These are phyloP conservation scores for Trichoderma brevicompactum DNA, from an alignment of 2,329 filamentous ascomycete species.

Conservation along the genomic window DNA sequence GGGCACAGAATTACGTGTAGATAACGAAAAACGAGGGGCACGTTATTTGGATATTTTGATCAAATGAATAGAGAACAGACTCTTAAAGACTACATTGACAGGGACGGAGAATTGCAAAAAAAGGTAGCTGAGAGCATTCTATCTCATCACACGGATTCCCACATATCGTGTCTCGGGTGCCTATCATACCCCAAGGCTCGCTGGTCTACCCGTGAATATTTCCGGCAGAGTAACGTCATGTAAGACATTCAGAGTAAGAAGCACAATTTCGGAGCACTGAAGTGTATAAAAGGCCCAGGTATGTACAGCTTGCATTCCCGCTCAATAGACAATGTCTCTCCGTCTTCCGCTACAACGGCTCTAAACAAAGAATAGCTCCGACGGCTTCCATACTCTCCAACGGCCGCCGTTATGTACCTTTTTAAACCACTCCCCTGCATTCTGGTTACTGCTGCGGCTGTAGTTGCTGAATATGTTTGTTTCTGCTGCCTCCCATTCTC, in stretches of 20 bases:
- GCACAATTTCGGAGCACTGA: too few species aligned
- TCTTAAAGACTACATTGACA: neutral
- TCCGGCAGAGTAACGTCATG: neutral
- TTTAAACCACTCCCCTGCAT: neutral
- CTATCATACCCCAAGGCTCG: neutral
- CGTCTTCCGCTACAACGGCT: neutral
- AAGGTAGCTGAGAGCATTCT: neutral
- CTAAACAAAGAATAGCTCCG: neutral
- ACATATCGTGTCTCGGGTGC: neutral
- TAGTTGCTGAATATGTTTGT: neutral
- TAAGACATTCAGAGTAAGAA: neutral
- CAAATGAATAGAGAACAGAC: neutral
- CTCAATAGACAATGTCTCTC: conserved; percentile 7
- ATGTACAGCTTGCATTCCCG: conserved; percentile 2
- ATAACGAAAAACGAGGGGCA: too few species aligned
- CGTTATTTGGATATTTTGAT: neutral
- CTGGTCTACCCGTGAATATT: neutral
- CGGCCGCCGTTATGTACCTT: neutral
- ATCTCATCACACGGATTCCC: neutral
- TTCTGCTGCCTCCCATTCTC: neutral
- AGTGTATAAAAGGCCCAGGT: neutral
- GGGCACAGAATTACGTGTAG: too few species aligned
- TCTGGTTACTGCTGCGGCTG: neutral
- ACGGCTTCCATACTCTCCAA: neutral
- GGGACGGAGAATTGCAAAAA: too few species aligned